These are phyloP conservation scores for Eucalyptus rudis DNA, from an alignment of 345 rosid genomes.

Conservation along the genomic window DNA sequence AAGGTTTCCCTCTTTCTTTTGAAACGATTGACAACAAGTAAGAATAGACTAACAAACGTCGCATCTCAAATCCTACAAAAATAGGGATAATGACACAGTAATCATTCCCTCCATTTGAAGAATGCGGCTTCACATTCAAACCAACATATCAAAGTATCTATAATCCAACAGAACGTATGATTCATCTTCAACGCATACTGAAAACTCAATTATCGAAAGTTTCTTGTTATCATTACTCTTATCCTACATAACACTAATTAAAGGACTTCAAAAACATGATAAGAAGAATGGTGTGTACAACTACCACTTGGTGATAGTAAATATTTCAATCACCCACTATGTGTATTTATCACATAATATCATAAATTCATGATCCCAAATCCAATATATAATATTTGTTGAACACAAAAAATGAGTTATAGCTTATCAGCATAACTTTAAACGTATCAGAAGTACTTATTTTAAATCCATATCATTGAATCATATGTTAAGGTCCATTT, in stretches of 20 bases:
- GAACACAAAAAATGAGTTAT: not conserved
- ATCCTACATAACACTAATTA: not conserved
- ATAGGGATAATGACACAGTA: no score
- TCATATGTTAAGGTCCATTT: not conserved
- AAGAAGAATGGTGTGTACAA: not conserved
- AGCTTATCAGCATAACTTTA: not conserved
- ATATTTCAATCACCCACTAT: not conserved
- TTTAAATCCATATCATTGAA: not conserved
- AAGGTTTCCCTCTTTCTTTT: not conserved
- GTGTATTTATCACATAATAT: not conserved
- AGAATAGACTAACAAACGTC: not conserved
- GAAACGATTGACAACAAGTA: not conserved
- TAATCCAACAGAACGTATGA: no score
- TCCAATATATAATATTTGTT: no score
- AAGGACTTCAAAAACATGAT: not conserved
- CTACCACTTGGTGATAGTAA: not conserved
- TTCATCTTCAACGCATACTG: fast-evolving
- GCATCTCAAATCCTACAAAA: not conserved
- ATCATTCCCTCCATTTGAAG: no score
- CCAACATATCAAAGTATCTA: not conserved
- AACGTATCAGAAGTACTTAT: not conserved
- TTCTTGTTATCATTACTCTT: not conserved
- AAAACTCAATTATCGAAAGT: not conserved
- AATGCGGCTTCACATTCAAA: not conserved
- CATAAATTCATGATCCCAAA: not conserved